phyloP scores from a whole-genome alignment of 768 basidiomycete species.

The Tricholoma furcatifolium region DNA sequence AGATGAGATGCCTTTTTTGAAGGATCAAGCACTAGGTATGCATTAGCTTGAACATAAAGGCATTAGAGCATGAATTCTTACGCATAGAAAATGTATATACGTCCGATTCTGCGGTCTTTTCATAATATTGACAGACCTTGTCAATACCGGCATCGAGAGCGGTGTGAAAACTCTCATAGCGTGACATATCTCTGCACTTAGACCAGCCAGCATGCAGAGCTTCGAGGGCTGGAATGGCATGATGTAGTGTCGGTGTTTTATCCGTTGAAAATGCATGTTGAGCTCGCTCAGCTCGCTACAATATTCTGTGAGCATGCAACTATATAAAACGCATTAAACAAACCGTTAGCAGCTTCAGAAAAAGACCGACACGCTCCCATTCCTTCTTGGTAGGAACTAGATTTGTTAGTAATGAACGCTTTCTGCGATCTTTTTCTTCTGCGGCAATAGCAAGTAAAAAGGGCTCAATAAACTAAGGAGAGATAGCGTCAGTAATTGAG shows the following conservation, averaged over 20 bases:
- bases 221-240: conserved; percentile 17
- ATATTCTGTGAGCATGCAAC: neutral
- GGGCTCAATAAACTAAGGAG: neutral
- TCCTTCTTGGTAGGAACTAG: neutral
- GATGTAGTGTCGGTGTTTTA: neutral
- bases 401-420: neutral
- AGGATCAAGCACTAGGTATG: conserved; percentile 16
- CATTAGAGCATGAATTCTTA: neutral
- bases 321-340: neutral
- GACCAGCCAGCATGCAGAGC: conserved; percentile 21
- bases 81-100: conserved; percentile 21
- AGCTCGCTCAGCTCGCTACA: neutral
- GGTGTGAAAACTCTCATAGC: conserved; percentile 16
- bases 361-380: neutral
- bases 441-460: neutral
- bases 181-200: conserved; percentile 7
- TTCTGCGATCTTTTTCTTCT: neutral
- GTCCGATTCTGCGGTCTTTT: conserved; percentile 23
- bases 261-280: conserved; percentile 2
- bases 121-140: conserved; percentile 26
- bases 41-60: neutral
- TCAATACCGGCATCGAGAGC: conserved; percentile 17
- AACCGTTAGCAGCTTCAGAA: neutral
- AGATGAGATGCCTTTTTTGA: neutral
- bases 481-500: neutral